Evolutionary conservation across 495 filamentous ascomycete genomes (phyloP), one percentile per base, ranked within the genome.

Genomic region (Aspergillus biplanus): DNA sequence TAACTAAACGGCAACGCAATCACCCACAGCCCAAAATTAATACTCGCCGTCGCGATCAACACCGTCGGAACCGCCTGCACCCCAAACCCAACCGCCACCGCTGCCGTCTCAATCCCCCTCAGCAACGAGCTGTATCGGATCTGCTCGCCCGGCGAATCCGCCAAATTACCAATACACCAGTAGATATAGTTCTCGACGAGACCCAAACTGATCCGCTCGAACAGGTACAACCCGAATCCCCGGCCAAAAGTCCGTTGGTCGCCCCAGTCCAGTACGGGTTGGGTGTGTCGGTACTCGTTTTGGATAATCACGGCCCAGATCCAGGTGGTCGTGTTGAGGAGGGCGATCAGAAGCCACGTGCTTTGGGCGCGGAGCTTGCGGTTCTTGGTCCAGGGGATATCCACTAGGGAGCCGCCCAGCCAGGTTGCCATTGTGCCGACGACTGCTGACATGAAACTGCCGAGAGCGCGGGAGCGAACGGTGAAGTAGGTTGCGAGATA

Each of bases 401-500:
- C 67, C 12, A 71, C 66, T 1, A 69, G 39, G 5, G 64, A 62
- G 0, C 68, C 68, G 32, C 59, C 15, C 27, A 59, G 56, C 56
- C 56, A 59, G 27, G 56, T 59, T 33, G 80, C 80, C 32, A 80
- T 68, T 4, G 82, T 83, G 4, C 75, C 77, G 0, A 77, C 78
- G 39, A 85, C 71, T 13, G 80, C 81, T 5, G 77, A 79, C 6
- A 78, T 70, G 32, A 83, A 74, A 3, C 76, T 73, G 7, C 79
- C 82, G 5, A 87, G 70, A 0, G 84, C 79, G 0, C 84, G 76
- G 0, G 83, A 67, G 0, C 84, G 78, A 1, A 87, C 83, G 0
- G 79, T 81, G 63, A 87, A 86, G 65, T 86, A 87, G 37, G 83
- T 83, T 7, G 82, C 79, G 42, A 85, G 77, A 66, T 85, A 86